phyloP scores from a whole-genome alignment of 257 asterid genomes.

The Rehmannia glutinosa region DNA sequence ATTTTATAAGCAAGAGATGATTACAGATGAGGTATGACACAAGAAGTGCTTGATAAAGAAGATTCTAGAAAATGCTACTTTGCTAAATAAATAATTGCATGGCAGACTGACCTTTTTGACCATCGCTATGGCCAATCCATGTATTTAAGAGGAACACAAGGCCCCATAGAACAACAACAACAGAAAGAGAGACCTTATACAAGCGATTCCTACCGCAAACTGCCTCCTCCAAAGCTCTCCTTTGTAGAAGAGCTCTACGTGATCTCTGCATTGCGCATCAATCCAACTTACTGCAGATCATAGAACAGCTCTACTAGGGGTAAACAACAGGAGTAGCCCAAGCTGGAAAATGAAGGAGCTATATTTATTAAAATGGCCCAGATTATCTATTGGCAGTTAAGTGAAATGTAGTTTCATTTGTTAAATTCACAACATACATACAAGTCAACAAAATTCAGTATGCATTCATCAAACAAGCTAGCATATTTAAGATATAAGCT shows the following conservation, averaged over 20 bases:
- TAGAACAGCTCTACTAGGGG: slow-evolving; percentile 7
- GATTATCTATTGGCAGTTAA: neutral
- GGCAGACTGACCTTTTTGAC: slow-evolving; percentile 56
- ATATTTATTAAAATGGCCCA: neutral
- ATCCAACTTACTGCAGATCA: slow-evolving; percentile 36
- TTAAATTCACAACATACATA: neutral
- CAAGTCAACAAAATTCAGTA: neutral
- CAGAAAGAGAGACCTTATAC: slow-evolving; percentile 68
- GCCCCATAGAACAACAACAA: slow-evolving; percentile 62
- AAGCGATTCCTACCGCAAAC: slow-evolving; percentile 42
- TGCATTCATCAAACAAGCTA: neutral
- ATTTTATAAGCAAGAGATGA: too few relatives aligned
- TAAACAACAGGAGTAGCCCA: slow-evolving; percentile 14
- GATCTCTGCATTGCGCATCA: slow-evolving; percentile 96
- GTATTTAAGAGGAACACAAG: slow-evolving; percentile 66
- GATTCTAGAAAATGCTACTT: neutral
- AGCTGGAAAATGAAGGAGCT: slow-evolving; percentile 1
- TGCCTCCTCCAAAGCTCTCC: slow-evolving; percentile 69
- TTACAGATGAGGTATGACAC: neutral
- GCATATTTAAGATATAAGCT: neutral
- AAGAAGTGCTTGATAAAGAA: neutral
- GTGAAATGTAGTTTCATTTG: neutral
- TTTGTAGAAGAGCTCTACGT: slow-evolving; percentile 90
- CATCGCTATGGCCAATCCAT: slow-evolving; percentile 74
- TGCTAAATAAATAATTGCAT: neutral